Base-by-base conservation (phyloP, 208 protist species). In the Crithidia thermophila region DNA sequence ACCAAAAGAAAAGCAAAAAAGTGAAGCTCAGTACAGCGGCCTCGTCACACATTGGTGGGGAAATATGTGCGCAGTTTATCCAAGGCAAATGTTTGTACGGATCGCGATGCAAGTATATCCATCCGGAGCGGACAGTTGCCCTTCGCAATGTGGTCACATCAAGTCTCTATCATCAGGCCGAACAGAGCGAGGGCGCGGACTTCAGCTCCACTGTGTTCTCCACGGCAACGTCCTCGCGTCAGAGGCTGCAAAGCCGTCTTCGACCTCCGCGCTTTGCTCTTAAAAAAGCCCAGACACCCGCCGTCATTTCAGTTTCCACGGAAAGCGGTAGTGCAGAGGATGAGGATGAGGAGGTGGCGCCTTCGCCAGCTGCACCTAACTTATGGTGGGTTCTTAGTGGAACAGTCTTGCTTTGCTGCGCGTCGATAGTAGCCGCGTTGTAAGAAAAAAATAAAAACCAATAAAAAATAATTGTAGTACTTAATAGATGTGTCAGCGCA, bases 91-190 rank as follows among this genome's bases (percentile, higher is more conserved):
- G 81, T 37, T 39, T 70, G 31, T 86, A 86, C 47, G 81, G 81
- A 1, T 86, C 81, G 23, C 67, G 81, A 21, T 86, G 81, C 63
- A 82, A 81, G 60, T 83, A 83, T 37, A 77, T 83, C 33, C 81
- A 86, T n/a, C 81, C 81, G 1, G 76, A 86, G 40, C 52, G 71
- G 4, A 85, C 77, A 11, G 27, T 65, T 21, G 72, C 77, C 10
- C 56, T 82, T 28, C 65, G 58, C 40, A 82, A 85, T 30, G 65
- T 67, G 6, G 69, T 74, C 4, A 60, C 71, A 3, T 72, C 62
- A 7, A 85, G 52, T 16, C 51, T 75, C 6, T 49, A 79, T 28
- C 60, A 67, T 33, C 43, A 65, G 16, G 28, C 36, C 13, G 74
- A 79, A 39, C 56, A 67, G 18, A 18, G 53, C 45, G 58, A 39